Base-by-base conservation (phyloP, 2,329 filamentous ascomycete genomes). In the Sordariomycetes sp. region DNA sequence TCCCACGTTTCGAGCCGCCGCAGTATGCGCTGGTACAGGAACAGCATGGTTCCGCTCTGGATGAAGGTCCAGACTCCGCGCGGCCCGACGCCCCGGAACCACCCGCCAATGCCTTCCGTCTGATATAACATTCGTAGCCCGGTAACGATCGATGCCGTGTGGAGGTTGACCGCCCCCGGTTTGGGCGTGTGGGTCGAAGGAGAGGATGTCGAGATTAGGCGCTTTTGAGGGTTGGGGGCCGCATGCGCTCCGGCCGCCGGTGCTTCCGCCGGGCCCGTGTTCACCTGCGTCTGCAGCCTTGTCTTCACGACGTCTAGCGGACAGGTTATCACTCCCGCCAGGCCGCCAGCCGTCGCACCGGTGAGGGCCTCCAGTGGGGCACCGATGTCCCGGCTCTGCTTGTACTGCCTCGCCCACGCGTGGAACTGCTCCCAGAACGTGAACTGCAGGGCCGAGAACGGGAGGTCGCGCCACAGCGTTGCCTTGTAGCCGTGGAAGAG, bases 241-340 rank as follows among this genome's bases (percentile, higher is more conserved):
- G 59, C 55, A 35, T 54, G 43, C 4, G 53, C 32, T 10, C 14
- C 51, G 10, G 58, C 22, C 20, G 60, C 64, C 37, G 63, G 64
- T 25, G 59, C 20, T 56, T 69, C 58, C 66, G 68, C 18, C 61
- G 70, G 43, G 65, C 65, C 1, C 76, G 18, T 67, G 59, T 79
- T 75, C 59, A 95, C 82, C 71, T 99, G 94, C 0, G 94, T 99
- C 71, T 99, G 95, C 37, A 97, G 87, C 58, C 94, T 82, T 0
- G 94, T 99, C 75, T 99, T 99, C 61, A 99, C 93, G 6, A 99
- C 94, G 67, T 99, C 94, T 62, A 99, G 82, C 1, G 94, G 94
- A 67, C 94, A 97, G 1, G 94, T 99, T 16, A 99, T 85, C 8
- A 96, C 89, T 57, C 94, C 94, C 1, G 94, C 94, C 70, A 97